A percentile compares a stretch with the other conserved stretches of the same genome.
Evolutionary conservation across 2,329 filamentous ascomycete genomes (phyloP).

Genomic region (Aspergillus fijiensis): DNA sequence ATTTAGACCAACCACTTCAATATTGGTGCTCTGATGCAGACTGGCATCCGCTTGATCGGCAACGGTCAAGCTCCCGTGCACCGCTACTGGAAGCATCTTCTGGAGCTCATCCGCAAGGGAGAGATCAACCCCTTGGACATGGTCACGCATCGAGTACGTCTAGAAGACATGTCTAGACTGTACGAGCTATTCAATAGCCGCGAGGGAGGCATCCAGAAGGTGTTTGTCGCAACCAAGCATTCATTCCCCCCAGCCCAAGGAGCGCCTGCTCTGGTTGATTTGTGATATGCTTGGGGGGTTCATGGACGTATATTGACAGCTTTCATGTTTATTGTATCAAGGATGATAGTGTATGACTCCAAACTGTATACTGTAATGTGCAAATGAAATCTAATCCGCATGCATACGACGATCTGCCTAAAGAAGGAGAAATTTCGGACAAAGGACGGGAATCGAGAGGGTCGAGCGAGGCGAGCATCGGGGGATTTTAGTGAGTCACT

Average conservation of each 20-base stretch:
- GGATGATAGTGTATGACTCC: neutral
- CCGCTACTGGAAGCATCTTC: constrained; percentile 78
- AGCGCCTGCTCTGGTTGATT: constrained; percentile 51
- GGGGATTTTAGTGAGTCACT: neutral
- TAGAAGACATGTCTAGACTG: constrained; percentile 70
- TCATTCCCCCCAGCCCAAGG: constrained; percentile 53
- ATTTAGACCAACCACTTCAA: constrained; percentile 74
- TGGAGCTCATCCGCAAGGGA: constrained; percentile 64
- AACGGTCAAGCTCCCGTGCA: constrained; percentile 73
- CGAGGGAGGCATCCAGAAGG: constrained; percentile 72
- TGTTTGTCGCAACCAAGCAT: constrained; percentile 64
- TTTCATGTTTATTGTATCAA: neutral
- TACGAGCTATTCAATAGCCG: constrained; percentile 61
- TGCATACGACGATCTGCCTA: neutral
- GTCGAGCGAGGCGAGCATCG: neutral
- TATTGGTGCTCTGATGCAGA: constrained; percentile 80
- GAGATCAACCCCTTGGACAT: constrained; percentile 75
- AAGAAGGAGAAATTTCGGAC: neutral
- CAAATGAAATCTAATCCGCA: neutral
- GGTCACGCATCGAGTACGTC: constrained; percentile 72
- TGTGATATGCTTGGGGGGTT: constrained; percentile 8
- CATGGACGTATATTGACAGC: neutral
- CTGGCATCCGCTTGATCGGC: constrained; percentile 75
- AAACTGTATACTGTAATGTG: neutral
- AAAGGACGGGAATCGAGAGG: neutral